These are phyloP conservation scores for Pseudotulostoma volvatum DNA, from an alignment of 495 filamentous ascomycete genomes.

Conservation along the genomic window DNA sequence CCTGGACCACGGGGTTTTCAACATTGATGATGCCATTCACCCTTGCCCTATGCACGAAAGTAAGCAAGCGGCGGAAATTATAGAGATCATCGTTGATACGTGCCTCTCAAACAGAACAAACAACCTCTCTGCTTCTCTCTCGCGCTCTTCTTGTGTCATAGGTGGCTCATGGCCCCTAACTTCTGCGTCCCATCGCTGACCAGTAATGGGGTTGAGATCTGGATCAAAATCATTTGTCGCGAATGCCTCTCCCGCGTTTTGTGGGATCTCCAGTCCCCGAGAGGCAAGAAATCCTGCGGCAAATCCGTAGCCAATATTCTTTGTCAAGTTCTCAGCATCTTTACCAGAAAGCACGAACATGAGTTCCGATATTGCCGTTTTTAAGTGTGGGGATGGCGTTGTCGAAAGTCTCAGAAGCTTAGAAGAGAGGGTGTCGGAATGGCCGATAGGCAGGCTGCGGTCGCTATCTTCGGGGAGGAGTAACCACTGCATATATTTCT, in stretches of 20 bases:
- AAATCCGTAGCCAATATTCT: constrained; percentile 81
- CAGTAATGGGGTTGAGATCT: constrained; percentile 73
- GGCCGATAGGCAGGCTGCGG: constrained; percentile 62
- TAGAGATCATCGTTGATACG: constrained; percentile 2
- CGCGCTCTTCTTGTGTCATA: constrained; percentile 87
- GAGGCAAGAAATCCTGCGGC: constrained; percentile 79
- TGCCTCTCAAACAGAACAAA: constrained; percentile 94
- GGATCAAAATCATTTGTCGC: constrained; percentile 24
- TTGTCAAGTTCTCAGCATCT: constrained; percentile 52
- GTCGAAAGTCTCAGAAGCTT: constrained; percentile 67
- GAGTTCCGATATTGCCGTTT: constrained; percentile 58
- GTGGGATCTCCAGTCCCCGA: constrained; percentile 60
- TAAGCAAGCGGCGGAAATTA: neutral
- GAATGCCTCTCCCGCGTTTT: constrained; percentile 43
- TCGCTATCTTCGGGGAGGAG: constrained; percentile 71
- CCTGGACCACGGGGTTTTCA: constrained; percentile 69
- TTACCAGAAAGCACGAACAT: constrained; percentile 77
- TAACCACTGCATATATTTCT: constrained; percentile 42
- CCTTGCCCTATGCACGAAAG: constrained; percentile 41
- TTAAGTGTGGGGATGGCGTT: constrained; percentile 52
- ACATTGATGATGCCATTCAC: constrained; percentile 70
- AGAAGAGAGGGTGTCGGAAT: constrained; percentile 55
- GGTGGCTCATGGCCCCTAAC: constrained; percentile 35
- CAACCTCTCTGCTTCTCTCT: constrained; percentile 78
- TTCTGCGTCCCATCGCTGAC: constrained; percentile 64